Base-by-base conservation (phyloP, 805 yeast species). In the Kluyveromyces wickerhamii region DNA sequence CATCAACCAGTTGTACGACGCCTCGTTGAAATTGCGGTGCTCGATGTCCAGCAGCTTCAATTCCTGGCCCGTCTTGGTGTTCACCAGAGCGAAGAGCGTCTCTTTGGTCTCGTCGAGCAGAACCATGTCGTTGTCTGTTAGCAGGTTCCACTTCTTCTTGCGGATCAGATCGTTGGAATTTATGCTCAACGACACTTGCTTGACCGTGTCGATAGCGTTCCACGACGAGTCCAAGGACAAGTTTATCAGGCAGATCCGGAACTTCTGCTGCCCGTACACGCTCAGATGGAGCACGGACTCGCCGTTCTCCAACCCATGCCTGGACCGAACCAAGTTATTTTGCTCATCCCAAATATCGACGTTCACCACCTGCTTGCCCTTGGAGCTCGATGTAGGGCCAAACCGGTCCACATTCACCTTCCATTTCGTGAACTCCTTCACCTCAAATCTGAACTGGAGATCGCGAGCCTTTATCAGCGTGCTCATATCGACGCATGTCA, bases 201-300 rank as follows among this genome's bases (percentile, higher is more conserved):
- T 51, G 13, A 37, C 42, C 7, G 40, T 30, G 35, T 57, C 60
- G 10, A 47, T 34, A 12, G 53, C 44, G 9, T 42, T 35, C 67
- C 67, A 63, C 3, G 66, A 60, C 2, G 50, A 45, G 42, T 63
- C 66, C 23, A 30, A 47, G 6, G 55, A 52, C 12, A 40, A 20
- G 36, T 62, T 61, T 5, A 39, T 29, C 12, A 60, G 43, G 37
- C 67, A 62, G 2, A 60, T 18, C 10, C 44, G 44, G 22, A 59
- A 36, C 7, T 17, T 20, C 2, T 32, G 28, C 21, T 38, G 27
- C 8, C 21, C 27, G 8, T 26, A 30, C 8, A 41, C 32, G 21
- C 36, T 34, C 11, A 42, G 31, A 30, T 45, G 37, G 27, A 55
- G 14, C 24, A 37, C 34, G 18, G 50, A 37, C 26, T 35, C 27